Base-by-base conservation (phyloP, 2,329 filamentous ascomycete species). In the Fusarium siculi region DNA sequence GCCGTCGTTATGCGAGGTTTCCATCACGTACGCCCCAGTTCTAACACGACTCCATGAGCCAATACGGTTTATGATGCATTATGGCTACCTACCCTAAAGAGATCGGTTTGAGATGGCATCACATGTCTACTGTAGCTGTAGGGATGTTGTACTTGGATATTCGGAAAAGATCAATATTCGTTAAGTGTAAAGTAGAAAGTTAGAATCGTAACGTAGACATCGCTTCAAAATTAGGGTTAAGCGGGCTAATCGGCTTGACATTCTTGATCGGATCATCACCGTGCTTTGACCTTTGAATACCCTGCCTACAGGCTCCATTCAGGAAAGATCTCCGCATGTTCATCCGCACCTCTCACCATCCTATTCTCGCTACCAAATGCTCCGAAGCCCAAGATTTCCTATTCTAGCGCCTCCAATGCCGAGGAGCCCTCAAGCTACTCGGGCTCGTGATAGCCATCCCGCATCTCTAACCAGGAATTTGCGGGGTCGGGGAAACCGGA, bases 401-500 rank as follows among this genome's bases (percentile, higher is more conserved):
- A 11, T 28, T 19, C 16, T n/a, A 36, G 36, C 25, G 12, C 21
- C 4, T 4, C n/a, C 39, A 58, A 32, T 67, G 25, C 65, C 46
- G 65, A 68, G 63, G 65, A 28, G 23, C 10, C 4, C 21, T n/a
- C 52, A 36, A 12, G 12, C 21, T 25, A 12, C 4, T 11, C 10
- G 32, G 10, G 39, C 65, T 63, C 55, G 63, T 68, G 63, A 63
- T 34, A 36, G n/a, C 8, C 36, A 47, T 58, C 65, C 65, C 65
- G 58, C 65, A 47, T 64, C 18, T 2, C 3, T 2, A 9, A 43
- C 39, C 30, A 40, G 44, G 64, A 28, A 16, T 21, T 23, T 49
- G 47, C 25, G 34, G 25, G 36, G 34, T 39, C 66, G 66, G 66
- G 66, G 66, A 64, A 58, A 28, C 25, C 66, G 66, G 66, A 69